Conservation (phyloP, 805 yeast species). For the Kluyveromyces wickerhamii region DNA sequence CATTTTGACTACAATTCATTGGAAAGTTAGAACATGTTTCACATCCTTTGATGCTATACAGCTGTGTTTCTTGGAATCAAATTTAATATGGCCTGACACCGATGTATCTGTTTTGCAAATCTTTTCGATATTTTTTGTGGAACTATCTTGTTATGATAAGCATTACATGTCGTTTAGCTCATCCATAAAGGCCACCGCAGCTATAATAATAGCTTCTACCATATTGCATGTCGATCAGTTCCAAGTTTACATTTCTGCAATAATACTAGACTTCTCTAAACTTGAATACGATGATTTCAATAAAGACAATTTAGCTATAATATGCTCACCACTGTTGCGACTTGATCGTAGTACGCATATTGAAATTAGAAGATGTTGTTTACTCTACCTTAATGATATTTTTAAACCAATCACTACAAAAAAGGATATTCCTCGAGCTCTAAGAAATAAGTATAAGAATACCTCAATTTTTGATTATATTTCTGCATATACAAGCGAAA, state of each 20-base stretch:
- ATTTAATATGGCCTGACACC: not conserved
- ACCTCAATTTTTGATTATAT: not conserved
- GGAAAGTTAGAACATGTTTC: slow-evolving; percentile 37
- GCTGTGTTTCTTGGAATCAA: slow-evolving; percentile 7
- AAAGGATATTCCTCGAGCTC: slow-evolving; percentile 11
- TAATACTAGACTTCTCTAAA: not conserved
- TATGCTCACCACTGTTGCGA: slow-evolving; percentile 3
- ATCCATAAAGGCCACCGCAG: slow-evolving; percentile 41
- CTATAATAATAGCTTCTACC: slow-evolving; percentile 43
- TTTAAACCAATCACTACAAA: slow-evolving; percentile 9
- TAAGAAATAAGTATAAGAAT: slow-evolving; percentile 18
- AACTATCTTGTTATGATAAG: slow-evolving; percentile 43
- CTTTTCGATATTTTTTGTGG: slow-evolving; percentile 39
- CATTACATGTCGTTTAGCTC: slow-evolving; percentile 39
- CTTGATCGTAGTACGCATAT: slow-evolving; percentile 8
- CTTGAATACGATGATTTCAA: not conserved
- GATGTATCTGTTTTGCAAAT: not conserved
- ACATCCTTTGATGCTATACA: slow-evolving; percentile 14
- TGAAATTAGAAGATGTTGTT: slow-evolving; percentile 18
- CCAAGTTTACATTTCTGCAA: not conserved
- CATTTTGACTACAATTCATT: slow-evolving; percentile 59
- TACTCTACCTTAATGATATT: slow-evolving; percentile 15
- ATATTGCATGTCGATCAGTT: slow-evolving; percentile 30
- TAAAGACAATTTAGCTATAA: not conserved
- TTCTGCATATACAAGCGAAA: slow-evolving; percentile 3